These are phyloP conservation scores for Solanum infundibuliforme DNA, from an alignment of 257 asterid species.

Conservation along the genomic window DNA sequence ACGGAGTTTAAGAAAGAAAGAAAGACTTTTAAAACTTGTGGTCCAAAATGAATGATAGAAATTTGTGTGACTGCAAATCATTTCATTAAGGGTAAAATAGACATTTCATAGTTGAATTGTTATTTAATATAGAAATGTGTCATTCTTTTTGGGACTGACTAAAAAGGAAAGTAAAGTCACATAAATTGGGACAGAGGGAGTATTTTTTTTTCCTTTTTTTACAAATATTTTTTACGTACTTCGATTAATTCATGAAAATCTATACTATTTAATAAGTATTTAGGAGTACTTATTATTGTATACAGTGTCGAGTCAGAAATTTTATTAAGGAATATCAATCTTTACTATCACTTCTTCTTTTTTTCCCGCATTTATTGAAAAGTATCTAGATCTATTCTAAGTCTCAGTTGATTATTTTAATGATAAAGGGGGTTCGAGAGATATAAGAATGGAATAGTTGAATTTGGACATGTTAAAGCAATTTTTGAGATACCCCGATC, in stretches of 20 bases:
- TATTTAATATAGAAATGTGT: no score
- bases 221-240: accelerated
- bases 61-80: no score
- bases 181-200: no score
- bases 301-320: accelerated
- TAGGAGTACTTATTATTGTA: background rate
- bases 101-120: no score
- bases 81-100: no score
- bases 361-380: background rate
- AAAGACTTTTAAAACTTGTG: no score
- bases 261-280: background rate
- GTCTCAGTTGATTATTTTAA: background rate
- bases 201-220: background rate
- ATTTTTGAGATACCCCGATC: background rate
- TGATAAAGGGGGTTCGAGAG: background rate
- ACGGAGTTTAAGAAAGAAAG: no score
- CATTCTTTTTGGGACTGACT: no score
- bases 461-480: background rate
- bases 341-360: background rate
- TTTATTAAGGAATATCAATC: background rate
- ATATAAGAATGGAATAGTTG: background rate
- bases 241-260: background rate
- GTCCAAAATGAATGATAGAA: no score
- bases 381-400: background rate
- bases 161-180: no score